Conservation (phyloP, 176 grass and related monocot species). For the Avena atlantica region DNA sequence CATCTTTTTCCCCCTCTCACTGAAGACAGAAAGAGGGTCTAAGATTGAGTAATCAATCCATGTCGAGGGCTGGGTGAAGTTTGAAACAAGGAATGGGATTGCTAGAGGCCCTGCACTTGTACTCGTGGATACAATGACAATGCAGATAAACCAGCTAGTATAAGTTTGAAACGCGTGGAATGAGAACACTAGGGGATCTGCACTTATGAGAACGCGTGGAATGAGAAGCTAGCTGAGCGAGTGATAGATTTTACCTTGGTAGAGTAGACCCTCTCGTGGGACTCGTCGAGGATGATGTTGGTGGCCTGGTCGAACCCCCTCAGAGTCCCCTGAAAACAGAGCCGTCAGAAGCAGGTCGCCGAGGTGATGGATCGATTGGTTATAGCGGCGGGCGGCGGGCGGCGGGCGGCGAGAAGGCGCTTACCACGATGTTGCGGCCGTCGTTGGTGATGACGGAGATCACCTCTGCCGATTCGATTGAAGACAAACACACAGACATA, state of each 20-base stretch:
- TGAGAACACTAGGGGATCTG: too few relatives aligned
- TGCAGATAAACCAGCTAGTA: too few relatives aligned
- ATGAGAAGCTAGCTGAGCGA: too few relatives aligned
- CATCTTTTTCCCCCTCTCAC: neutral
- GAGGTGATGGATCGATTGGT: neutral
- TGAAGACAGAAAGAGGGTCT: neutral
- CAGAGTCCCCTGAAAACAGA: conserved; percentile 67
- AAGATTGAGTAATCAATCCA: neutral
- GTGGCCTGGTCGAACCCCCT: conserved; percentile 96
- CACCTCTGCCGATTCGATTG: conserved; percentile 45
- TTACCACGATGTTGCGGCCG: conserved; percentile 93
- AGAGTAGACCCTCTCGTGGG: conserved; percentile 95
- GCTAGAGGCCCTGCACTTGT: too few relatives aligned
- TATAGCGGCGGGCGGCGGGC: neutral
- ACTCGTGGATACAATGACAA: too few relatives aligned
- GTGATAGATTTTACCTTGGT: conserved; percentile 53
- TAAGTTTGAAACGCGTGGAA: too few relatives aligned
- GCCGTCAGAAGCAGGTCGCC: neutral
- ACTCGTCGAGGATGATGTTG: conserved; percentile 98
- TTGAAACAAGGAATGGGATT: too few relatives aligned
- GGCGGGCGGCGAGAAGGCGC: neutral
- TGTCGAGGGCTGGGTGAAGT: too few relatives aligned
- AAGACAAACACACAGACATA: neutral
- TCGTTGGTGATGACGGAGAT: conserved; percentile 99
- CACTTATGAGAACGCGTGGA: too few relatives aligned